phyloP scores from a whole-genome alignment of 768 basidiomycete genomes.

The Tylopilus balloui region DNA sequence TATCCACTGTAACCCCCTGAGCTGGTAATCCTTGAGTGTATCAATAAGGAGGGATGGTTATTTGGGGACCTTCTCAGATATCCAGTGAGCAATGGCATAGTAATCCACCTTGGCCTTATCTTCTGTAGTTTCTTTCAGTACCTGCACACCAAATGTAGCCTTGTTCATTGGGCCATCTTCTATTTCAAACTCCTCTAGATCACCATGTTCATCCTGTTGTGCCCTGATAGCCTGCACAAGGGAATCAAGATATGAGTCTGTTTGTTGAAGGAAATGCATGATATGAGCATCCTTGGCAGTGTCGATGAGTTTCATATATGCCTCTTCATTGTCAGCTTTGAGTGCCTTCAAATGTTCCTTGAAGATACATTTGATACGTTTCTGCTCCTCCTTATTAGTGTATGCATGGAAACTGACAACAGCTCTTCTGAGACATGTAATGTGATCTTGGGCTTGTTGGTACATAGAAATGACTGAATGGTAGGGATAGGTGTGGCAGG shows the following conservation, averaged over 20 bases:
- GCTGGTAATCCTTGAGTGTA: constrained; percentile 89
- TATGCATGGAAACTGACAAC: constrained; percentile 81
- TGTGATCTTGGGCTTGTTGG: constrained; percentile 59
- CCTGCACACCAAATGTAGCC: constrained; percentile 85
- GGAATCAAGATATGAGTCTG: constrained; percentile 91
- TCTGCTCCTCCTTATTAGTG: constrained; percentile 98
- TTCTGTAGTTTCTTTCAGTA: constrained; percentile 53
- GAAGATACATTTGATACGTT: constrained; percentile 88
- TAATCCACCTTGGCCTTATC: constrained; percentile 84
- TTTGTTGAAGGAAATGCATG: constrained; percentile 91
- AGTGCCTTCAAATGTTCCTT: constrained; percentile 98
- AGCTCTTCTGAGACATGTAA: constrained; percentile 60
- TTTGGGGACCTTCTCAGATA: constrained; percentile 76
- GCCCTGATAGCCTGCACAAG: constrained; percentile 90
- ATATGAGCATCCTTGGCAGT: constrained; percentile 99
- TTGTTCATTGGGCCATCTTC: constrained; percentile 79
- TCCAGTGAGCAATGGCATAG: constrained; percentile 90
- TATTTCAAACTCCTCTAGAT: constrained; percentile 42
- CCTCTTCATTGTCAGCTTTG: constrained; percentile 97
- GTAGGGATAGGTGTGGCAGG: constrained; percentile 27
- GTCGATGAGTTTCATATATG: constrained; percentile 98
- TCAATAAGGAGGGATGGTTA: constrained; percentile 77
- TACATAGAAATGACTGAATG: constrained; percentile 54
- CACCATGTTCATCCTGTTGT: constrained; percentile 75
- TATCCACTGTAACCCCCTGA: constrained; percentile 98